Evolutionary conservation across 768 basidiomycete species (phyloP).

Genomic region (Pleurotus salmoneostramineus): DNA sequence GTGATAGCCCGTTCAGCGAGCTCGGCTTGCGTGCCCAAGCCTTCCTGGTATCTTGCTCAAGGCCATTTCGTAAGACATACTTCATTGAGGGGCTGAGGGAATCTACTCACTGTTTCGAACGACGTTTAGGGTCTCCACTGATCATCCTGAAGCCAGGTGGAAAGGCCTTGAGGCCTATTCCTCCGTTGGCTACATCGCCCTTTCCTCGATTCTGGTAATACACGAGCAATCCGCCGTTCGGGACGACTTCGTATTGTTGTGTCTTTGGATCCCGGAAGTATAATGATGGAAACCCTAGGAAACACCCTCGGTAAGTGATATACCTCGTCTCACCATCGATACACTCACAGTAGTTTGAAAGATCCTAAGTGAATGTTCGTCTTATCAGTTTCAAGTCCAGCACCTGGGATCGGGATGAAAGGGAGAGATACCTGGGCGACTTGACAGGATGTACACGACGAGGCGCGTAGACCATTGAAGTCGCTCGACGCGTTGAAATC

Average conservation of each 20-base stretch:
- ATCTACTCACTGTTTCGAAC: slow-evolving; percentile 27
- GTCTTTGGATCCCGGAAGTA: slow-evolving; percentile 37
- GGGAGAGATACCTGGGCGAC: slow-evolving; percentile 23
- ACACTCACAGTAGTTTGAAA: slow-evolving; percentile 34
- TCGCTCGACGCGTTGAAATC: slow-evolving; percentile 31
- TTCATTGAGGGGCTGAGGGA: not conserved
- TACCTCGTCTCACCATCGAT: not conserved
- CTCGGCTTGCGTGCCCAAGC: slow-evolving; percentile 34
- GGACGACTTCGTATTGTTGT: slow-evolving; percentile 30
- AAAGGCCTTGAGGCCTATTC: slow-evolving; percentile 36
- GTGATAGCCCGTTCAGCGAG: slow-evolving; percentile 34
- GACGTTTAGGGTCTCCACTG: slow-evolving; percentile 32
- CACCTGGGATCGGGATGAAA: not conserved
- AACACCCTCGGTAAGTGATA: not conserved
- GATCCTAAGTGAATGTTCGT: slow-evolving; percentile 20
- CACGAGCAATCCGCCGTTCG: slow-evolving; percentile 34
- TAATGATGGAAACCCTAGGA: slow-evolving; percentile 35
- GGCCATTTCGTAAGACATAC: not conserved
- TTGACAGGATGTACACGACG: slow-evolving; percentile 33
- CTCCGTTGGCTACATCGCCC: slow-evolving; percentile 32
- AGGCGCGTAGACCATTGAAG: slow-evolving; percentile 28
- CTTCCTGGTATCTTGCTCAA: slow-evolving; percentile 20
- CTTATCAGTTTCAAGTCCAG: not conserved
- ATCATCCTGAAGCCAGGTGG: slow-evolving; percentile 40
- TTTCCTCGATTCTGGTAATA: slow-evolving; percentile 40